Percentiles rank a stretch among this genome's conserved stretches.
These are phyloP conservation scores for Phaeotremella fagi DNA, from an alignment of 768 basidiomycete species.

Conservation along the genomic window DNA sequence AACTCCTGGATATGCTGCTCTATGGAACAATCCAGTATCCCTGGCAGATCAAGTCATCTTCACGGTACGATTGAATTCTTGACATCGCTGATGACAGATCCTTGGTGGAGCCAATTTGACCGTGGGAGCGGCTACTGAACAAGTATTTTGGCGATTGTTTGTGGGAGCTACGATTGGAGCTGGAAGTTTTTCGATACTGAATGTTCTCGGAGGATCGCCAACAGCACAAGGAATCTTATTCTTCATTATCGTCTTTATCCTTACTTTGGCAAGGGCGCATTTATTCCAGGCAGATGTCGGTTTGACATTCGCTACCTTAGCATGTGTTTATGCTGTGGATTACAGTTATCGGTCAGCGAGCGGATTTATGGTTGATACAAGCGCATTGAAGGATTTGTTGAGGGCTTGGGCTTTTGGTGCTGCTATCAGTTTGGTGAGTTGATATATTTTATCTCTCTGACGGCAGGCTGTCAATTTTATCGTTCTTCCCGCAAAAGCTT, in stretches of 20 bases:
- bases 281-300: conserved; percentile 4
- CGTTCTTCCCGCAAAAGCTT: conserved; percentile 7
- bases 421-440: conserved; percentile 9
- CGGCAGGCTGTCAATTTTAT: conserved; percentile 4
- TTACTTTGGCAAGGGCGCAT: not conserved
- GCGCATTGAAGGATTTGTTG: conserved; percentile 7
- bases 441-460: not conserved
- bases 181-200: not conserved
- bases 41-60: conserved; percentile 11
- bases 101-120: conserved; percentile 11
- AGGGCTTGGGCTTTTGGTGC: conserved; percentile 8
- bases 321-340: conserved; percentile 12
- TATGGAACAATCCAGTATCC: conserved; percentile 8
- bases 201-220: conserved; percentile 4
- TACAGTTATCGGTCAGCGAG: conserved; percentile 1
- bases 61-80: not conserved
- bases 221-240: conserved; percentile 5
- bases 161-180: conserved; percentile 2
- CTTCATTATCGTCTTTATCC: not conserved
- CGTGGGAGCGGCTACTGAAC: conserved; percentile 9
- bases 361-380: conserved; percentile 2
- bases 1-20: conserved; percentile 2
- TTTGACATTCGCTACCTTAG: conserved; percentile 4
- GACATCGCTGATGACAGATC: not conserved
- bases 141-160: conserved; percentile 7